phyloP scores from a whole-genome alignment of 164 flowering plant species.

The Magnolia officinalis region DNA sequence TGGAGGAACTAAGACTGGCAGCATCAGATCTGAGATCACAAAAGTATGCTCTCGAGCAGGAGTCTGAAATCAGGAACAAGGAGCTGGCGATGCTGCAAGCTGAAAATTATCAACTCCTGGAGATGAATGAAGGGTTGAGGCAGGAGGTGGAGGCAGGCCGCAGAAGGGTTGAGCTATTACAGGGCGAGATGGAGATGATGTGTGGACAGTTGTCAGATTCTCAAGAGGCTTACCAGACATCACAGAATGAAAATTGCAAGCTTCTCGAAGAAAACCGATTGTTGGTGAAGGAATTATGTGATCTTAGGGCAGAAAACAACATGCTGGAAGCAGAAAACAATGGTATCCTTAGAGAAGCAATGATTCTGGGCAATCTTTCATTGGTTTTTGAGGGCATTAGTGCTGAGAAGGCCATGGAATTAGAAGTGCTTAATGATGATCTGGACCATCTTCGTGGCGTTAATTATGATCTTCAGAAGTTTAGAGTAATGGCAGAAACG shows the following conservation, averaged over 20 bases:
- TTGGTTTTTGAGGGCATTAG: conserved; percentile 42
- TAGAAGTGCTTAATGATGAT: conserved; percentile 35
- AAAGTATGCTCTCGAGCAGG: conserved; percentile 30
- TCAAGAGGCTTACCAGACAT: conserved; percentile 24
- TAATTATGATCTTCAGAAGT: conserved; percentile 34
- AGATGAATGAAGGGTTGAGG: conserved; percentile 39
- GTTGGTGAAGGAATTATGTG: conserved; percentile 36
- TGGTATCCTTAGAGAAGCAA: conserved; percentile 38
- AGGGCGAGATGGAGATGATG: conserved; percentile 32
- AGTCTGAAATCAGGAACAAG: conserved; percentile 24
- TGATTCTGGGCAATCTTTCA: conserved; percentile 41
- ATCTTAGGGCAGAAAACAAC: conserved; percentile 40
- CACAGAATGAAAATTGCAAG: conserved; percentile 38
- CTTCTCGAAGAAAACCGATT: conserved; percentile 37
- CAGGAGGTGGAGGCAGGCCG: conserved; percentile 29
- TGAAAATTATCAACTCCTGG: conserved; percentile 49
- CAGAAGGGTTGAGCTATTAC: conserved; percentile 24
- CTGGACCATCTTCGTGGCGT: conserved; percentile 31
- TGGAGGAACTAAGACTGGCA: conserved; percentile 45
- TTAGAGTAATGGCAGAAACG: conserved; percentile 26
- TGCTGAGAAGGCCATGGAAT: conserved; percentile 45
- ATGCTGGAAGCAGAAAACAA: conserved; percentile 49
- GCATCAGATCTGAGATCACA: conserved; percentile 37
- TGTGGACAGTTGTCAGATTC: conserved; percentile 26
- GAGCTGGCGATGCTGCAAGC: conserved; percentile 34